A percentile compares a stretch with the other conserved stretches of the same genome.
phyloP scores from a whole-genome alignment of 1,284 basidiomycete genomes.

The Ganoderma sinense region DNA sequence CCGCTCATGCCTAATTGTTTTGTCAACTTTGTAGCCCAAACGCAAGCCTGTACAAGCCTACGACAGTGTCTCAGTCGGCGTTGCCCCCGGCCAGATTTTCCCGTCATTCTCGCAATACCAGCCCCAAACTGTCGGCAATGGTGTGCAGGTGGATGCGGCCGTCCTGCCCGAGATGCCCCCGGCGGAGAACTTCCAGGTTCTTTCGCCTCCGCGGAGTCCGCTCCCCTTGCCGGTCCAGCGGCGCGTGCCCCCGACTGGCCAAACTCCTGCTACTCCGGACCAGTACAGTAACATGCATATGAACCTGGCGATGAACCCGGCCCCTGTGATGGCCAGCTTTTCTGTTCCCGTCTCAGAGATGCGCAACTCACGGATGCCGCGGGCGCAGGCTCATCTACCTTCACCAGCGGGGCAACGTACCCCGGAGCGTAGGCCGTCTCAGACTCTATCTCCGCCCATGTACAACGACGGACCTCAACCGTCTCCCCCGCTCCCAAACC shows the following conservation, averaged over 20 bases:
- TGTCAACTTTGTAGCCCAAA: slow-evolving; percentile 13
- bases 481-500: slow-evolving; percentile 24
- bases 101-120: slow-evolving; percentile 34
- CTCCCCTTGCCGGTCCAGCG: slow-evolving; percentile 26
- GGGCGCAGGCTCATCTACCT: slow-evolving; percentile 10
- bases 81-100: slow-evolving; percentile 41
- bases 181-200: slow-evolving; percentile 22
- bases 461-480: slow-evolving; percentile 11
- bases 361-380: slow-evolving; percentile 11
- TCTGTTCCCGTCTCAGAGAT: slow-evolving; percentile 17
- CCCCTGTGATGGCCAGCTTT: not conserved
- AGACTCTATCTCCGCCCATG: slow-evolving; percentile 1
- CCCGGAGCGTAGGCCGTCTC: not conserved
- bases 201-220: slow-evolving; percentile 20
- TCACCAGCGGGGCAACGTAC: not conserved
- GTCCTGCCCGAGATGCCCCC: slow-evolving; percentile 15
- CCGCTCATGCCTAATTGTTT: not conserved
- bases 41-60: slow-evolving; percentile 29
- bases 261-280: slow-evolving; percentile 22
- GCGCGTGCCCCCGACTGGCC: slow-evolving; percentile 20
- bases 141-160: slow-evolving; percentile 2
- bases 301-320: slow-evolving; percentile 10
- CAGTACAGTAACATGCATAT: slow-evolving; percentile 31
- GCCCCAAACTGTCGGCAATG: slow-evolving; percentile 11
- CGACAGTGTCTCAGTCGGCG: slow-evolving; percentile 29